Evolutionary conservation across 2,329 filamentous ascomycete species (phyloP).

Genomic region (Talaromyces sp.): DNA sequence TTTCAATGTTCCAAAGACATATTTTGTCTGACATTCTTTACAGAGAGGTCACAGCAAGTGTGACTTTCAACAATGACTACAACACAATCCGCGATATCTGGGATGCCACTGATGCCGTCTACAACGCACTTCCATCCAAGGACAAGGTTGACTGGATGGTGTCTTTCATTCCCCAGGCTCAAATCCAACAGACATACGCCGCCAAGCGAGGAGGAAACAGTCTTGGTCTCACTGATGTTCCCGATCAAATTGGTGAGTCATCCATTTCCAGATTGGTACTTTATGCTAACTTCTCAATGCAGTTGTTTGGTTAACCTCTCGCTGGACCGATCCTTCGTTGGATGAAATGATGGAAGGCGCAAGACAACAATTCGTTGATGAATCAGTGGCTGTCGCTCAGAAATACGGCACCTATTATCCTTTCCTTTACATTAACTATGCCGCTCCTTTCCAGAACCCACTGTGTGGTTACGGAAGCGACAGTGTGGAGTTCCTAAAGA

Average conservation of each 20-base stretch:
- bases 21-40: not conserved
- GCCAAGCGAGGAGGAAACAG: not conserved
- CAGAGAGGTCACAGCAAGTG: not conserved
- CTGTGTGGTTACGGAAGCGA: conserved; percentile 36
- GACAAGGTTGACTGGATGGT: not conserved
- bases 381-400: not conserved
- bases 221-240: not conserved
- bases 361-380: not conserved
- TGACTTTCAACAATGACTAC: not conserved
- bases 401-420: not conserved
- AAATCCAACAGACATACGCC: not conserved
- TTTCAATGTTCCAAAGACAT: too few relatives aligned
- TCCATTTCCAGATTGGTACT: not conserved
- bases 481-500: conserved; percentile 27
- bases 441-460: conserved; percentile 37
- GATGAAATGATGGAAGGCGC: conserved; percentile 1
- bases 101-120: not conserved
- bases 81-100: not conserved
- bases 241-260: not conserved
- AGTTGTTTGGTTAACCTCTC: not conserved
- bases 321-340: not conserved
- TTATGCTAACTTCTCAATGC: not conserved
- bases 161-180: not conserved
- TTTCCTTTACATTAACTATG: conserved; percentile 45
- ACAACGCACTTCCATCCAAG: not conserved